Percentiles rank a stretch among this genome's conserved stretches.
These are phyloP conservation scores for Xylaria castorea DNA, from an alignment of 495 filamentous ascomycete genomes.

Conservation along the genomic window DNA sequence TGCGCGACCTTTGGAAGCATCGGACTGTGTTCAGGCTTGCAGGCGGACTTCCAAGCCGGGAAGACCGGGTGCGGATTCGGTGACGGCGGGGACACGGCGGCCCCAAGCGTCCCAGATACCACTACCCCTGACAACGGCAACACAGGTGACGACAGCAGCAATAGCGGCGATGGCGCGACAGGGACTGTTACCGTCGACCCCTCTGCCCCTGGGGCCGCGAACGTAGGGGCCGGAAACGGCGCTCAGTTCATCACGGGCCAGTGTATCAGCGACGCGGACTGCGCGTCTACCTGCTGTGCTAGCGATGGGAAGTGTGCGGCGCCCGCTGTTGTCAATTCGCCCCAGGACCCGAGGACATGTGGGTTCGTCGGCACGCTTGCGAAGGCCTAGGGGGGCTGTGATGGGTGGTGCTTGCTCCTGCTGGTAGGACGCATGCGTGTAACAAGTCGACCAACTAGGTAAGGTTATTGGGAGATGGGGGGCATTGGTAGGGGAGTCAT, in stretches of 20 bases:
- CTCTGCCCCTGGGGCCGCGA: conserved; percentile 39
- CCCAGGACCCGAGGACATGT: conserved; percentile 5
- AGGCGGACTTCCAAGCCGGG: conserved; percentile 49
- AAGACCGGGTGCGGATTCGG: conserved; percentile 58
- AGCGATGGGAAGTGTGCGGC: conserved; percentile 46
- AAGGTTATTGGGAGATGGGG: not conserved
- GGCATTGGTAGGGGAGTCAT: conserved; percentile 6
- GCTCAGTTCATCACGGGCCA: conserved; percentile 53
- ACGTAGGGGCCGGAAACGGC: conserved; percentile 48
- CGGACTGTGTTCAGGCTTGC: conserved; percentile 49
- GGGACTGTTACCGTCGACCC: conserved; percentile 1
- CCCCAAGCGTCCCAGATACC: not conserved
- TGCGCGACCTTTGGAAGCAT: conserved; percentile 40
- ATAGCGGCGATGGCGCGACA: not conserved
- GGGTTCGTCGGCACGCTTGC: conserved; percentile 17
- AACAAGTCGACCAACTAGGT: not conserved
- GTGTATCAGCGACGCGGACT: conserved; percentile 50
- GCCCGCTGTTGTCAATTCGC: conserved; percentile 20
- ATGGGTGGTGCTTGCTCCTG: not conserved
- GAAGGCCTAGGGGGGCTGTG: not conserved
- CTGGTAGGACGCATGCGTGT: not conserved
- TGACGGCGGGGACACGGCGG: conserved; percentile 12
- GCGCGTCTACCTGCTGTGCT: conserved; percentile 49
- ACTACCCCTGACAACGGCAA: conserved; percentile 19
- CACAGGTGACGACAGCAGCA: not conserved